These are phyloP conservation scores for Striga hermonthica DNA, from an alignment of 305 asterid genomes.

Conservation along the genomic window DNA sequence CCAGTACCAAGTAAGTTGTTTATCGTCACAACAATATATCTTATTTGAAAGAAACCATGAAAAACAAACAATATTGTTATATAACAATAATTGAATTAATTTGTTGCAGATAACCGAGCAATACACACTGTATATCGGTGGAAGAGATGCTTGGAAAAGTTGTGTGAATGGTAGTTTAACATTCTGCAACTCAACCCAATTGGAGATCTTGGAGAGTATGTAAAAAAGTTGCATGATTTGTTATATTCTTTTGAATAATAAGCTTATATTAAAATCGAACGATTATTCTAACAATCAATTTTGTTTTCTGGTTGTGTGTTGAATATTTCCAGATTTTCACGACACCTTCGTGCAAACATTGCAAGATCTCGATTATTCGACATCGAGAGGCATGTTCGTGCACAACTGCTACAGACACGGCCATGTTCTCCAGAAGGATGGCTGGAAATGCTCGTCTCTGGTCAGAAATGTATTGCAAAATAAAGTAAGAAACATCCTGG, in stretches of 20 bases:
- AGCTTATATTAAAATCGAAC: no score
- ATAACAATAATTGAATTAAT: no score
- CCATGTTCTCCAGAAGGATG: background rate
- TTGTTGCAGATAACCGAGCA: background rate
- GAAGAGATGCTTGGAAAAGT: background rate
- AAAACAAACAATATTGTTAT: no score
- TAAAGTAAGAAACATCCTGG: background rate
- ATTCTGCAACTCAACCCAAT: background rate
- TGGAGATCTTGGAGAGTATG: background rate
- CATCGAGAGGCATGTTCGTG: background rate
- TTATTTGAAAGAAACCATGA: no score
- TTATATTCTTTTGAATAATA: no score
- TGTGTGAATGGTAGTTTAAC: background rate
- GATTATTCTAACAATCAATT: no score
- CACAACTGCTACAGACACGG: background rate
- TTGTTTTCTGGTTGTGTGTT: no score
- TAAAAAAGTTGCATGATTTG: no score
- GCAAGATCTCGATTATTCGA: background rate
- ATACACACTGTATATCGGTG: background rate
- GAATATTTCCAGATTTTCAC: background rate
- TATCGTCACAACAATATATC: no score
- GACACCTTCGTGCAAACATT: background rate
- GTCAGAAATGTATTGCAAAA: background rate
- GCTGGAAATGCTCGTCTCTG: background rate
- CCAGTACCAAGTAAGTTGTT: slow-evolving; percentile 33